Percentiles rank a stretch among this genome's conserved stretches.
Conservation (phyloP, 2,329 filamentous ascomycete genomes). For the Trichoderma pleuroti region DNA sequence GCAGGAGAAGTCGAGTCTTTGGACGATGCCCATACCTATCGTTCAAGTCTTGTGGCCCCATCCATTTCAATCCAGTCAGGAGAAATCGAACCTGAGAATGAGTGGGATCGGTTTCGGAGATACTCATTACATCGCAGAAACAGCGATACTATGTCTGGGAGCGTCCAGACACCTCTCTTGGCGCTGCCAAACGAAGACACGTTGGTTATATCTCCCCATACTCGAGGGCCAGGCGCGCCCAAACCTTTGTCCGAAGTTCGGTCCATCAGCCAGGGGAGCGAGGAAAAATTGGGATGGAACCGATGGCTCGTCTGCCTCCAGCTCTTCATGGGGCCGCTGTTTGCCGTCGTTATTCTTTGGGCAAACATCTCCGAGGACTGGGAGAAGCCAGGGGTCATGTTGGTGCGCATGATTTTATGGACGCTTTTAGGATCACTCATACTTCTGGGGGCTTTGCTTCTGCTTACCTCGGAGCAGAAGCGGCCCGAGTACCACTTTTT, state of each 20-base stretch:
- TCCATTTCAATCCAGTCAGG: constrained; percentile 36
- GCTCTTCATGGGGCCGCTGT: constrained; percentile 80
- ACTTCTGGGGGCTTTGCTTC: constrained; percentile 62
- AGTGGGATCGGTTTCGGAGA: constrained; percentile 58
- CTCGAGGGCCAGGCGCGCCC: constrained; percentile 6
- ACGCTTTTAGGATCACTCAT: constrained; percentile 67
- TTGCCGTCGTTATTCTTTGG: constrained; percentile 75
- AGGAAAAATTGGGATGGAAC: constrained; percentile 67
- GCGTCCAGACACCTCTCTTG: constrained; percentile 21
- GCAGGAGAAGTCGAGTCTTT: constrained; percentile 40
- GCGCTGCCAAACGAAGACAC: constrained; percentile 26
- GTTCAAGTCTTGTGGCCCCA: constrained; percentile 29
- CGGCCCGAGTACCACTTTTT: constrained; percentile 72
- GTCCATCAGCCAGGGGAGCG: constrained; percentile 33
- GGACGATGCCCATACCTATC: constrained; percentile 29
- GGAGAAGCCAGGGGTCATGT: constrained; percentile 46
- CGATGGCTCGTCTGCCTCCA: constrained; percentile 86
- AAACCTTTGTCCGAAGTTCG: constrained; percentile 34
- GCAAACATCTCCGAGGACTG: constrained; percentile 60
- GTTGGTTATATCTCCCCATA: constrained; percentile 16
- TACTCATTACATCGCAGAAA: constrained; percentile 37
- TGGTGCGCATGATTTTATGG: constrained; percentile 57
- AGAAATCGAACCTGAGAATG: constrained; percentile 44
- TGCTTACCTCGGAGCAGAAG: constrained; percentile 63
- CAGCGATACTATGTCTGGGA: constrained; percentile 22